These are phyloP conservation scores for Venturia aucupariae DNA, from an alignment of 2,329 filamentous ascomycete genomes.

Conservation along the genomic window DNA sequence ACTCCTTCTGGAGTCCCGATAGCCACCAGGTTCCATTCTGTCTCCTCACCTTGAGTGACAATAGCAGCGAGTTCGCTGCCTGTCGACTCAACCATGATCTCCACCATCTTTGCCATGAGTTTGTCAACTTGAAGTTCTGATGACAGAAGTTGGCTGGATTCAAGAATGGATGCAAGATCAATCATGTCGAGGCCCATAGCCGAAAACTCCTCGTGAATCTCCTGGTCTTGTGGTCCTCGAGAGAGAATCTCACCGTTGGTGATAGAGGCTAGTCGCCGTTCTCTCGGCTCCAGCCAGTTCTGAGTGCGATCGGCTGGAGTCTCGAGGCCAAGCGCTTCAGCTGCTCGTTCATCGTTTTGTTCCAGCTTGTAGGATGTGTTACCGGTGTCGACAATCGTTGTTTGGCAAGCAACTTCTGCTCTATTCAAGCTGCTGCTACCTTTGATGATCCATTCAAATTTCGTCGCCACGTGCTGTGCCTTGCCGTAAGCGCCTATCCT, in stretches of 20 bases:
- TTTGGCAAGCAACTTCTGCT: slow-evolving; percentile 58
- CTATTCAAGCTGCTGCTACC: slow-evolving; percentile 52
- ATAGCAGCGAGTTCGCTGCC: slow-evolving; percentile 67
- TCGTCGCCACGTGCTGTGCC: slow-evolving; percentile 56
- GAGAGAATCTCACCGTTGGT: background rate
- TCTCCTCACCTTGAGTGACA: slow-evolving; percentile 59
- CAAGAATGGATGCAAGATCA: slow-evolving; percentile 67
- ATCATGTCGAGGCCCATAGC: slow-evolving; percentile 67
- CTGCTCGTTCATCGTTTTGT: slow-evolving; percentile 33
- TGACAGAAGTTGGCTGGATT: slow-evolving; percentile 70
- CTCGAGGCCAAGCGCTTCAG: slow-evolving; percentile 27
- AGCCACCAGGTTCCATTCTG: slow-evolving; percentile 61
- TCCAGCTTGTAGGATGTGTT: slow-evolving; percentile 35
- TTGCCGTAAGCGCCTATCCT: slow-evolving; percentile 62
- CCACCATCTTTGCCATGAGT: slow-evolving; percentile 70
- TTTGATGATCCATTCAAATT: slow-evolving; percentile 58
- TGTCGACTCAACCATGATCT: slow-evolving; percentile 70
- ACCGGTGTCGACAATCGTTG: slow-evolving; percentile 49
- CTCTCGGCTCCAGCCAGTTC: slow-evolving; percentile 36
- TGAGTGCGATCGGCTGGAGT: slow-evolving; percentile 37
- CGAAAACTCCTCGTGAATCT: slow-evolving; percentile 41
- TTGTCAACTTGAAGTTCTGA: slow-evolving; percentile 68
- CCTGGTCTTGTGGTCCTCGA: slow-evolving; percentile 33
- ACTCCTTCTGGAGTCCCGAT: slow-evolving; percentile 66
- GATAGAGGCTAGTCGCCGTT: slow-evolving; percentile 18